These are phyloP conservation scores for Neurospora tetrasperma DNA, from an alignment of 495 filamentous ascomycete species.

Conservation along the genomic window DNA sequence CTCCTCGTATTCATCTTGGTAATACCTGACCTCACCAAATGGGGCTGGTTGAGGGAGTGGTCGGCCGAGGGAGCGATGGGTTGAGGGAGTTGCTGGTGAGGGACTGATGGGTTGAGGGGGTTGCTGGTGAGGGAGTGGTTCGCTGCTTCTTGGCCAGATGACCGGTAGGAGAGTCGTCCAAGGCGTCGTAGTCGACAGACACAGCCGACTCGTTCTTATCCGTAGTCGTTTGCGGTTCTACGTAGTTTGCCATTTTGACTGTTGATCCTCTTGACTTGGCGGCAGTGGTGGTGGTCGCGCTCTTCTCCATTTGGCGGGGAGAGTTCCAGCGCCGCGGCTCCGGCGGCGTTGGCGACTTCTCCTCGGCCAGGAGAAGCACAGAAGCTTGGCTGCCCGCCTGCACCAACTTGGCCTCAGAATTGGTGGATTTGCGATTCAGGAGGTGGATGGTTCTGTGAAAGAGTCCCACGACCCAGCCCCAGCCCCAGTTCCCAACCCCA, in stretches of 20 bases:
- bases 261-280: conserved; percentile 4
- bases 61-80: not conserved
- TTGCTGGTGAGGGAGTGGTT: not conserved
- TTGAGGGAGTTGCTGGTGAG: too few species aligned
- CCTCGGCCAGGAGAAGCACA: not conserved
- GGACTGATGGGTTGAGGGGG: too few species aligned
- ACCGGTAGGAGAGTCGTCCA: conserved; percentile 15
- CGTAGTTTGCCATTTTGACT: conserved; percentile 9
- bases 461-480: not conserved
- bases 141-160: conserved; percentile 9
- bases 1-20: not conserved
- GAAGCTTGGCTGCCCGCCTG: not conserved
- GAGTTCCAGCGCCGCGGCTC: too few species aligned
- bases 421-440: not conserved
- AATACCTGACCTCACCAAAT: not conserved
- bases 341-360: not conserved
- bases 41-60: not conserved
- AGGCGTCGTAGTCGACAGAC: conserved; percentile 10
- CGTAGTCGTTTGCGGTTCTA: conserved; percentile 6
- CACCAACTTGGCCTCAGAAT: not conserved
- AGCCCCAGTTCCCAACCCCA: not conserved
- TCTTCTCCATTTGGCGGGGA: too few species aligned
- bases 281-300: too few species aligned
- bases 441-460: not conserved
- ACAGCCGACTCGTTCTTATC: not conserved